A percentile compares a stretch with the other conserved stretches of the same genome.
phyloP scores from a whole-genome alignment of 805 yeast genomes.

The Suhomyces vadensis region DNA sequence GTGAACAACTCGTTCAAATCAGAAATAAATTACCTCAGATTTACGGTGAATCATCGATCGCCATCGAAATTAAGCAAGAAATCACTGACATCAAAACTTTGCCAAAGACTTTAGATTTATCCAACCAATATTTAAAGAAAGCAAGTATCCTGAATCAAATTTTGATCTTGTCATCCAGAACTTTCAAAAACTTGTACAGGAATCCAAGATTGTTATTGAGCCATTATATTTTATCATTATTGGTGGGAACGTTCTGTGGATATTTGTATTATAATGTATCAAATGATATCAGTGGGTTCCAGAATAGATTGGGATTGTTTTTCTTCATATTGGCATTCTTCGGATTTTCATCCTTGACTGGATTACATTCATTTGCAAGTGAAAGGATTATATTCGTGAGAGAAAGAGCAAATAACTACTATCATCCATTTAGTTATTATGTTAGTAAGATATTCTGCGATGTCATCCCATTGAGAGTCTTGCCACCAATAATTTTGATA shows the following conservation, averaged over 20 bases:
- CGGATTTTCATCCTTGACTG: constrained; percentile 92
- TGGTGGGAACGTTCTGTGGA: constrained; percentile 84
- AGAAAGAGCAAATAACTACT: constrained; percentile 93
- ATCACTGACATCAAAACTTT: constrained; percentile 29
- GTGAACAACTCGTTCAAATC: constrained; percentile 20
- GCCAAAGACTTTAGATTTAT: constrained; percentile 29
- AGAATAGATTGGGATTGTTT: constrained; percentile 89
- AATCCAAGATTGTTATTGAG: constrained; percentile 87
- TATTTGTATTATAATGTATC: constrained; percentile 77
- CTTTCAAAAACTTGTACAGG: constrained; percentile 89
- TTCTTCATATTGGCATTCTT: constrained; percentile 88
- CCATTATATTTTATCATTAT: constrained; percentile 74
- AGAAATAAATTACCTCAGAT: constrained; percentile 32
- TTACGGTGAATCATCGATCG: constrained; percentile 41
- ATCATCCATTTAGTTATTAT: constrained; percentile 84
- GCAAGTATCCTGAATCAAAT: constrained; percentile 70
- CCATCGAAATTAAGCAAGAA: constrained; percentile 41
- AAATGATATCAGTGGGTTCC: constrained; percentile 94
- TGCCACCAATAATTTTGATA: constrained; percentile 86
- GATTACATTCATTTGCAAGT: constrained; percentile 81
- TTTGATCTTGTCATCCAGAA: constrained; percentile 73
- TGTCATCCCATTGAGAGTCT: constrained; percentile 83
- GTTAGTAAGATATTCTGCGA: constrained; percentile 85
- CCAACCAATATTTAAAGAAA: constrained; percentile 37
- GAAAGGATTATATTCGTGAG: constrained; percentile 89